Conservation (phyloP, 2,329 filamentous ascomycete species). For the Didymella exigua region DNA sequence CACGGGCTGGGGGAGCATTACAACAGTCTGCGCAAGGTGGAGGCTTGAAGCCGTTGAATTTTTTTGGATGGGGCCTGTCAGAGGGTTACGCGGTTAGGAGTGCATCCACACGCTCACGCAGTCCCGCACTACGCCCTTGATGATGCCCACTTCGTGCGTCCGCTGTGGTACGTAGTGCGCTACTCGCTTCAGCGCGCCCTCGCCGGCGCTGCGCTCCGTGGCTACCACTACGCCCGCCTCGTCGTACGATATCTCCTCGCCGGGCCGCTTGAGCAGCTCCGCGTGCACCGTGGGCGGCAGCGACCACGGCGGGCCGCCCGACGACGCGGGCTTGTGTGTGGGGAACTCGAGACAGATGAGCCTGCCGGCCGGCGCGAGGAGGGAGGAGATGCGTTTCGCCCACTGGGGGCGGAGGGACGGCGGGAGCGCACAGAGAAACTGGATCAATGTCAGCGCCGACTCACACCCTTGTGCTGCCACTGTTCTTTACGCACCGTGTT, state of each 20-base stretch:
- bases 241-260: conserved; percentile 68
- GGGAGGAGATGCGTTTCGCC: conserved; percentile 60
- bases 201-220: conserved; percentile 52
- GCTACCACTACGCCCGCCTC: conserved; percentile 58
- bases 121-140: conserved; percentile 57
- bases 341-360: conserved; percentile 79
- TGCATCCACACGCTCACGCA: conserved; percentile 57
- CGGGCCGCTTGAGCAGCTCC: conserved; percentile 72
- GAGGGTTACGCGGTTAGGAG: neutral
- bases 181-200: conserved; percentile 51
- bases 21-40: conserved; percentile 71
- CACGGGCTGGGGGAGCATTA: conserved; percentile 97
- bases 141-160: conserved; percentile 58
- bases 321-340: conserved; percentile 68
- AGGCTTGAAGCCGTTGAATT: neutral
- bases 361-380: conserved; percentile 59
- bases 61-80: neutral
- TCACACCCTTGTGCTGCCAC: neutral
- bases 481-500: conserved; percentile 58
- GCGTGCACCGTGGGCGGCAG: conserved; percentile 72
- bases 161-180: conserved; percentile 62
- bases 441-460: neutral
- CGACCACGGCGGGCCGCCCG: conserved; percentile 75
- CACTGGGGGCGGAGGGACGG: conserved; percentile 62
- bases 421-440: conserved; percentile 68